phyloP scores from a whole-genome alignment of 1,284 basidiomycete genomes.

The Irpex sp. region DNA sequence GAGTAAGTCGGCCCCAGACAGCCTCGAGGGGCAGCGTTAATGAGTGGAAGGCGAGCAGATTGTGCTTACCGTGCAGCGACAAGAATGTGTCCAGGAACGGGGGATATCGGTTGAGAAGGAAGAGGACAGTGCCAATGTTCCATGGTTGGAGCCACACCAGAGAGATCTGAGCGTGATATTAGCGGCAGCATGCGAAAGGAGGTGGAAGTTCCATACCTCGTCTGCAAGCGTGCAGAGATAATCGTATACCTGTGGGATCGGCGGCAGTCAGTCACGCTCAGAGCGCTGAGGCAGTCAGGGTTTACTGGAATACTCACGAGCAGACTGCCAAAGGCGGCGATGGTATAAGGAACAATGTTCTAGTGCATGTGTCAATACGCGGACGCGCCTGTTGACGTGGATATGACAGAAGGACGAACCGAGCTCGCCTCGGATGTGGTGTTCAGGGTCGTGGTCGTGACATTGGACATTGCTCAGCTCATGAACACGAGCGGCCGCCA shows the following conservation, averaged over 20 bases:
- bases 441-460: background rate
- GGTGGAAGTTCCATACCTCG: slow-evolving; percentile 36
- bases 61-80: slow-evolving; percentile 39
- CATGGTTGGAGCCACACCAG: slow-evolving; percentile 46
- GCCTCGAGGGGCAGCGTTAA: background rate
- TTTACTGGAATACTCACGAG: slow-evolving; percentile 5
- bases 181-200: background rate
- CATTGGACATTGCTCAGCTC: slow-evolving; percentile 1
- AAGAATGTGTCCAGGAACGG: slow-evolving; percentile 51
- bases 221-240: slow-evolving; percentile 46
- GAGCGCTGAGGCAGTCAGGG: background rate
- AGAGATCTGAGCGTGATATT: slow-evolving; percentile 35
- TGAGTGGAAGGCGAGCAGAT: background rate
- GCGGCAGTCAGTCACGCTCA: background rate
- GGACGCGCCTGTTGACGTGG: background rate
- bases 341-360: slow-evolving; percentile 12
- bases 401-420: background rate
- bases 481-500: background rate
- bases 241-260: slow-evolving; percentile 40
- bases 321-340: slow-evolving; percentile 14
- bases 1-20: background rate
- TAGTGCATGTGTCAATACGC: background rate
- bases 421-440: background rate
- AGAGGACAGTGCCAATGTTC: slow-evolving; percentile 43
- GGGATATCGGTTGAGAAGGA: slow-evolving; percentile 49